Conservation (phyloP, 2,329 filamentous ascomycete genomes). For the Aspergillus neoniger region DNA sequence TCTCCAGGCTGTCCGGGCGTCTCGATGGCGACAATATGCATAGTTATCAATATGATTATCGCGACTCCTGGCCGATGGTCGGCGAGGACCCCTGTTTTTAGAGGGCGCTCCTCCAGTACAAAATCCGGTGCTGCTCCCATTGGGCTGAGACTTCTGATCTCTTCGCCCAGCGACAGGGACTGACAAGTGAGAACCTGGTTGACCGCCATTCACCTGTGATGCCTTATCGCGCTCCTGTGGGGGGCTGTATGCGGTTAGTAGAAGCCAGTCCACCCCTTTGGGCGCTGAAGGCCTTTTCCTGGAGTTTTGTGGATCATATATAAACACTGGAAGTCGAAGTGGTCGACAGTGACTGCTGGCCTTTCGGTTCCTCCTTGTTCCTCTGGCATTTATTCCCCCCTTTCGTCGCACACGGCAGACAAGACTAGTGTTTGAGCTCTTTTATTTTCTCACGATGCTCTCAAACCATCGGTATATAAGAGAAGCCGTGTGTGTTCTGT, state of each 20-base stretch:
- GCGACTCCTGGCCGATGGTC: conserved; percentile 8
- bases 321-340: background rate
- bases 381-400: background rate
- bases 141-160: conserved; percentile 1
- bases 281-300: background rate
- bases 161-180: conserved; percentile 1
- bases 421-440: background rate
- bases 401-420: background rate
- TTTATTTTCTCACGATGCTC: background rate
- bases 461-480: background rate
- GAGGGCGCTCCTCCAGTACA: conserved; percentile 1
- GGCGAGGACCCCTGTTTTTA: conserved; percentile 1
- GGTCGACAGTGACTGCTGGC: background rate
- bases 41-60: conserved; percentile 4
- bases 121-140: conserved; percentile 8
- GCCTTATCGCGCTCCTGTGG: conserved; percentile 29
- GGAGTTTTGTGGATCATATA: background rate
- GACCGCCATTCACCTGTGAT: conserved; percentile 22
- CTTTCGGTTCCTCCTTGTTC: background rate
- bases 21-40: background rate
- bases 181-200: background rate
- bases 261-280: background rate
- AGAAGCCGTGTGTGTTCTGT: background rate
- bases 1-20: conserved; percentile 1
- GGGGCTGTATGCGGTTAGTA: conserved; percentile 2